Base-by-base conservation (phyloP, 1,284 basidiomycete genomes). In the Phlebopus sp. region DNA sequence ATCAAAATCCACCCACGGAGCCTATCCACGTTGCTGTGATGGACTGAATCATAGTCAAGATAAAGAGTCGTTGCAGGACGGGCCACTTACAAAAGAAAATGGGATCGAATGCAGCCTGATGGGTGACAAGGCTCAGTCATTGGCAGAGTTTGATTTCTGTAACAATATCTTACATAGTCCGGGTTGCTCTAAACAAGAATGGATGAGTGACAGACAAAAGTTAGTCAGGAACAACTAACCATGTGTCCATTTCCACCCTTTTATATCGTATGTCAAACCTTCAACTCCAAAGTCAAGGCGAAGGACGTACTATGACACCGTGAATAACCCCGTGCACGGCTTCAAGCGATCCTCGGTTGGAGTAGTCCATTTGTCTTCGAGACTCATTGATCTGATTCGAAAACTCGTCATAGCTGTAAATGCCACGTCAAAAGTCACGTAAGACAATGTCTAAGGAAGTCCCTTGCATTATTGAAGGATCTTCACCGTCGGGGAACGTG, bases 11-110 rank as follows among this genome's bases (percentile, higher is more conserved):
- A 46, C 51, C 13, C 27, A 53, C 51, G 31, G 15, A 53, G 31
- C 25, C 51, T 52, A 29, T 53, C 51, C 4, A 52, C 50, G 9
- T 47, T 53, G 21, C 44, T n/a, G 36, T 53, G 51, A 18, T 53
- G 51, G 35, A 53, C 51, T 53, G 29, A 27, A 27, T 4, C 9
- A 13, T 31, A 36, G 18, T 30, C 17, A 51, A n/a, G 36, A n/a
- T n/a, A 6, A 19, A 17, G 14, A n/a, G 21, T 17, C 17, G 25
- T 15, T 18, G 9, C 17, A 2, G 10, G 5, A 8, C 4, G 25
- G 7, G 15, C 29, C n/a, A 40, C 51, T 13, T n/a, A 53, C 51
- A 44, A 41, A 35, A 53, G 39, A 53, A 53, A 36, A 53, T 43
- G 8, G 51, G 51, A 37, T 53, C 51, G 19, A 47, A 53, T 30